Base-by-base conservation (phyloP, 1,139 yeast genomes). In the Yamadazyma taylorii region DNA sequence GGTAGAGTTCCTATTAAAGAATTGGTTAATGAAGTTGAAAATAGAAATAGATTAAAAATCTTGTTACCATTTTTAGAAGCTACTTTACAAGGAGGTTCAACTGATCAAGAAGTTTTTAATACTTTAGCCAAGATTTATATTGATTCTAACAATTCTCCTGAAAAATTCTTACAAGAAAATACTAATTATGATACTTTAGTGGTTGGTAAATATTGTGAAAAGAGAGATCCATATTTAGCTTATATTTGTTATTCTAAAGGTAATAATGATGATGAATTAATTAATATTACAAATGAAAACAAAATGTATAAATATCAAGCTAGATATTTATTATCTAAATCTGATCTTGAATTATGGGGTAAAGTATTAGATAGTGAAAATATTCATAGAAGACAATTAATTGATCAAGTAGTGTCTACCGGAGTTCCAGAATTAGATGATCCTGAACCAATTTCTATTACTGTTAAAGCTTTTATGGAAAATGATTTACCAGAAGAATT, bases 221-320 rank as follows among this genome's bases (percentile, higher is more conserved):
- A 88, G 79, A 85, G 98, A 64, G 99, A 92, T 58, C 99, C 99
- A 44, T 92, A 88, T 69, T 75, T 92, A 61, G 99, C 98, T 14
- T 92, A 88, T 63, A 92, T 92, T 66, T 95, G 96, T 38, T 92
- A 92, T 63, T 95, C 95, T 47, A 90, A 89, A 68, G 99, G 99
- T 59, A 74, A 78, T 40, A 90, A 92, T 55, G 96, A 92, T 61
- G 83, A 75, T 44, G 98, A 92, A 63, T 78, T 92, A 57, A 79
- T 92, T 55, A 75, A 80, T 55, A 89, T 92, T 61, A 92, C 98
- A 51, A 92, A 92, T 60, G 98, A 94, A 58, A 92, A 92, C 64
- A 81, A 94, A 53, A 92, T 92, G 99, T 92, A 86, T 75, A 94
- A 94, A 66, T 92, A 92, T 65, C 98, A 94, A 73, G 98, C 98